Percentiles rank a stretch among this genome's conserved stretches.
These are phyloP conservation scores for Hydnomerulius pinastri DNA, from an alignment of 768 basidiomycete genomes.

Conservation along the genomic window DNA sequence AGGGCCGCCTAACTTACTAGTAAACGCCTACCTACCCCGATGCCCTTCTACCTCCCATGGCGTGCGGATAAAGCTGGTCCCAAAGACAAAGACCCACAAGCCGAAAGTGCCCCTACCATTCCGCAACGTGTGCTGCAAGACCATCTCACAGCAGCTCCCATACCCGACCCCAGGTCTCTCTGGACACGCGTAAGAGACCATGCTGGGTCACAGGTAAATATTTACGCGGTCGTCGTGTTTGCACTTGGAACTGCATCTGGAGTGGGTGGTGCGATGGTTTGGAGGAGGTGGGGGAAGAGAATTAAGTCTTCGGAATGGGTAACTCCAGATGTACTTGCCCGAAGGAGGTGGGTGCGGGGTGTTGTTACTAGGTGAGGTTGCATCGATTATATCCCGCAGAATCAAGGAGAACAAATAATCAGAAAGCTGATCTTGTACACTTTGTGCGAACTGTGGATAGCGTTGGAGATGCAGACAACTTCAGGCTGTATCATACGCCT, in stretches of 20 bases:
- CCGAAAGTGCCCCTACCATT: not conserved
- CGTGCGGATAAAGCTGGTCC: not conserved
- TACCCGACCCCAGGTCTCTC: not conserved
- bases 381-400: not conserved
- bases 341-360: constrained; percentile 73
- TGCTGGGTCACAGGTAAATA: not conserved
- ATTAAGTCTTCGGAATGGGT: constrained; percentile 70
- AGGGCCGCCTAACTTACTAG: too few relatives aligned
- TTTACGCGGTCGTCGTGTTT: constrained; percentile 7
- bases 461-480: constrained; percentile 88
- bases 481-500: constrained; percentile 83
- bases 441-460: constrained; percentile 35
- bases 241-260: constrained; percentile 18
- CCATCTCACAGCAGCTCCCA: not conserved
- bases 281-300: constrained; percentile 56
- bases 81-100: not conserved
- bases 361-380: constrained; percentile 70
- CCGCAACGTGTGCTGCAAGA: not conserved
- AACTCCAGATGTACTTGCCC: constrained; percentile 58
- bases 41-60: not conserved
- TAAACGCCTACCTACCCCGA: too few relatives aligned
- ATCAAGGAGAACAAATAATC: not conserved
- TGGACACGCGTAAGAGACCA: not conserved
- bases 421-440: not conserved
- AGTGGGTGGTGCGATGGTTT: constrained; percentile 28